Conservation (phyloP, 176 grass and related monocot genomes). For the Guadua angustifolia region DNA sequence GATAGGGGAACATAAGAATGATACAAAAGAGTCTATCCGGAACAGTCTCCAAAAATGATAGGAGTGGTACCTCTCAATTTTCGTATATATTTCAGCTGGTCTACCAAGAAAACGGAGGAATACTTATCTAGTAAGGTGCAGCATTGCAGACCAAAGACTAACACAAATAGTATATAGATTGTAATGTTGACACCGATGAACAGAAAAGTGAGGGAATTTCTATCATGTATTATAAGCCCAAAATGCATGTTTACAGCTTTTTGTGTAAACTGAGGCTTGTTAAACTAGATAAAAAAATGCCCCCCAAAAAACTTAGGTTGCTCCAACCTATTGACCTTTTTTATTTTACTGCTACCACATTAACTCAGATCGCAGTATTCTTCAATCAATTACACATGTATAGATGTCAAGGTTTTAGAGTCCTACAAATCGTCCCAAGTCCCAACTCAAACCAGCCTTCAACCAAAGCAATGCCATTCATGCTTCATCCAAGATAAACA, state of each 20-base stretch:
- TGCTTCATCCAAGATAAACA: background rate
- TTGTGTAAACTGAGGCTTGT: background rate
- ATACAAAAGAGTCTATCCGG: background rate
- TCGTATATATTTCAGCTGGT: constrained; percentile 6
- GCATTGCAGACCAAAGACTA: background rate
- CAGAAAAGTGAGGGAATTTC: background rate
- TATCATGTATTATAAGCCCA: background rate
- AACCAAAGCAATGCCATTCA: background rate
- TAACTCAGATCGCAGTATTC: background rate
- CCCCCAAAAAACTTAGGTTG: background rate
- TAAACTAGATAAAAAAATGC: background rate
- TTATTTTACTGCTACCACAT: background rate
- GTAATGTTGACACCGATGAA: background rate
- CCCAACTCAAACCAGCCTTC: background rate
- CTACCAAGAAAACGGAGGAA: constrained; percentile 30
- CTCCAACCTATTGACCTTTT: background rate
- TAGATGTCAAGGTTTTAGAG: background rate
- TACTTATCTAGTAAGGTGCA: background rate
- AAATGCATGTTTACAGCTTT: background rate
- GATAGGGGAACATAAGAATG: background rate
- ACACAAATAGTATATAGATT: background rate
- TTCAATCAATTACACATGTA: background rate
- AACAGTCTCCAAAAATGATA: background rate
- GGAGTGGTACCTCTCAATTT: background rate
- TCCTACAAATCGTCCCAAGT: background rate